A percentile compares a stretch with the other conserved stretches of the same genome.
These are phyloP conservation scores for Cutaneotrichosporon cutaneum DNA, from an alignment of 1,284 basidiomycete species.

Conservation along the genomic window DNA sequence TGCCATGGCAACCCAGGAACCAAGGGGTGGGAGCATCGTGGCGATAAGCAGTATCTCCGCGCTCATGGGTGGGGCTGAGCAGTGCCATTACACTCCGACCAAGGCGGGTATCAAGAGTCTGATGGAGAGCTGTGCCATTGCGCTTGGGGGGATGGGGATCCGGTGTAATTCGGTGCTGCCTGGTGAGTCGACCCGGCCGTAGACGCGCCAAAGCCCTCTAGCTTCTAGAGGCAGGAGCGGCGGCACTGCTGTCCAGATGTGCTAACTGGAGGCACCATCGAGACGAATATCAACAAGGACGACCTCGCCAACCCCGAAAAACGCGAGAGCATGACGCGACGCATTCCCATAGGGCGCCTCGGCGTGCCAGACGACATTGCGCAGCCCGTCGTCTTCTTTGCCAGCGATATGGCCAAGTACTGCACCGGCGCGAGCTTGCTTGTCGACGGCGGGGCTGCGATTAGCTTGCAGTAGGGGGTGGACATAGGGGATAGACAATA, in stretches of 20 bases:
- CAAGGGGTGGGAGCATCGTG: slow-evolving; percentile 70
- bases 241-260: no score
- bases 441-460: slow-evolving; percentile 75
- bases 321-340: slow-evolving; percentile 64
- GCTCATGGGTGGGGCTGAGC: slow-evolving; percentile 70
- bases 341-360: slow-evolving; percentile 68
- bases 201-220: no score
- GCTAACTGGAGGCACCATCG: slow-evolving; percentile 62
- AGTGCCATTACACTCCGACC: slow-evolving; percentile 77
- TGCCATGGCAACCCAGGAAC: slow-evolving; percentile 69
- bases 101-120: slow-evolving; percentile 76
- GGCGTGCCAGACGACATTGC: slow-evolving; percentile 75
- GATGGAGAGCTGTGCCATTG: slow-evolving; percentile 79
- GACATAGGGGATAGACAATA: no score
- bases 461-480: slow-evolving; percentile 69
- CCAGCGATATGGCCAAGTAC: slow-evolving; percentile 71
- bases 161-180: slow-evolving; percentile 60
- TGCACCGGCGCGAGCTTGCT: slow-evolving; percentile 56
- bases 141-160: slow-evolving; percentile 71
- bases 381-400: slow-evolving; percentile 72
- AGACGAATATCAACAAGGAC: slow-evolving; percentile 71
- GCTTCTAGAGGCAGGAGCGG: no score
- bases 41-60: slow-evolving; percentile 75
- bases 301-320: slow-evolving; percentile 66
- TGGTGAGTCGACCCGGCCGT: slow-evolving; percentile 44